phyloP scores from a whole-genome alignment of 208 protist species.

The Naegleria fowleri region DNA sequence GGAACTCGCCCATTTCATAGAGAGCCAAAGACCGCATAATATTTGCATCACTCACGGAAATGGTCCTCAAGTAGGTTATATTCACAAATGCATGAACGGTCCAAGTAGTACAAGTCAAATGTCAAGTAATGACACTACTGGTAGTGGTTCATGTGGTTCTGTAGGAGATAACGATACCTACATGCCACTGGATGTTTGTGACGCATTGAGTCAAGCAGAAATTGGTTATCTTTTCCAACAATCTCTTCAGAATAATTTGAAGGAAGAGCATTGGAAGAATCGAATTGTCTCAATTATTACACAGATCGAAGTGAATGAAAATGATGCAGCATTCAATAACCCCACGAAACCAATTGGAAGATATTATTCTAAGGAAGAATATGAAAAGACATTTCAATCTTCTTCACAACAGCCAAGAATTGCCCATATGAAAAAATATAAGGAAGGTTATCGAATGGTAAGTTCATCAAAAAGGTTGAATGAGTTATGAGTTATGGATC shows the following conservation, averaged over 20 bases:
- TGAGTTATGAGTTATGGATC: no score
- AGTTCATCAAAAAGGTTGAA: neutral
- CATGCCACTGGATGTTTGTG: neutral
- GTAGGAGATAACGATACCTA: no score
- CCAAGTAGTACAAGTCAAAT: neutral
- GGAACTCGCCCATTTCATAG: neutral
- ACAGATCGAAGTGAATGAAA: neutral
- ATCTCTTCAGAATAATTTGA: neutral
- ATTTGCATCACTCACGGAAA: neutral
- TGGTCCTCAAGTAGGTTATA: conserved; percentile 10
- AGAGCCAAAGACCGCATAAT: neutral
- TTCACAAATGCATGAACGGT: neutral
- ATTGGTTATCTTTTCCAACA: conserved; percentile 12
- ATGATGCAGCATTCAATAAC: neutral
- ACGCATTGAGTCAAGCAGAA: neutral
- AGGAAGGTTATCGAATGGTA: no score
- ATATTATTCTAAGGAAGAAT: neutral
- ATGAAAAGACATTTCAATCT: no score
- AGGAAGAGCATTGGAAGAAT: neutral
- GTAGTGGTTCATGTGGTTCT: no score
- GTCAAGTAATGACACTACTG: neutral
- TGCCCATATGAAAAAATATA: no score
- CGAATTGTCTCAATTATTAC: neutral
- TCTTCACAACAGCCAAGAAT: no score
- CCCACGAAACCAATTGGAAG: neutral